Conservation (phyloP, 1,284 basidiomycete genomes). For the Vanrija humicola region DNA sequence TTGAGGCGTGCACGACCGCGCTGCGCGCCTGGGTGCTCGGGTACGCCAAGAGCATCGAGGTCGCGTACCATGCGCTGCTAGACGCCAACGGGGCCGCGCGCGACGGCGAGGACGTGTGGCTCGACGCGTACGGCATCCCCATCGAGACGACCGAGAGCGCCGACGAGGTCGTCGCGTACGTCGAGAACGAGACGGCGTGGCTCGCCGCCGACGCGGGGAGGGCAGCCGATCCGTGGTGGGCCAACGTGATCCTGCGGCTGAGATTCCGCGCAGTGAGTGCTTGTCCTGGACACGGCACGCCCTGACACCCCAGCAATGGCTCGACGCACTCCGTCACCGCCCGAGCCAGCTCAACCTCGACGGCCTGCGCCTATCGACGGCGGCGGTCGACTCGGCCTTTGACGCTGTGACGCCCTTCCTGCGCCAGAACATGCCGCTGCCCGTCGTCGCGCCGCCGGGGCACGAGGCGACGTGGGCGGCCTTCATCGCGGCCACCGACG, state of each 20-base stretch:
- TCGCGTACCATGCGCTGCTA: slow-evolving; percentile 73
- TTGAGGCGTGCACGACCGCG: slow-evolving; percentile 62
- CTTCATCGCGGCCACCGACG: slow-evolving; percentile 39
- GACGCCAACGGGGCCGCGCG: slow-evolving; percentile 60
- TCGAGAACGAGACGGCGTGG: slow-evolving; percentile 60
- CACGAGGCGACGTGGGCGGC: slow-evolving; percentile 57
- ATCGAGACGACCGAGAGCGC: slow-evolving; percentile 68
- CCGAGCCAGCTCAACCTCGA: background rate
- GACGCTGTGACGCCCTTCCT: slow-evolving; percentile 61
- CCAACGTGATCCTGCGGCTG: slow-evolving; percentile 6
- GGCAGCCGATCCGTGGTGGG: slow-evolving; percentile 1
- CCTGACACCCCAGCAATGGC: background rate
- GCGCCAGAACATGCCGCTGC: slow-evolving; percentile 68
- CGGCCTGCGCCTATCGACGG: background rate
- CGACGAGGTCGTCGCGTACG: slow-evolving; percentile 56
- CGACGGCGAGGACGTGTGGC: slow-evolving; percentile 85
- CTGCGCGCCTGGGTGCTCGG: slow-evolving; percentile 68
- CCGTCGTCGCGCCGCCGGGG: slow-evolving; percentile 57
- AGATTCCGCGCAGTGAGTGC: slow-evolving; percentile 2
- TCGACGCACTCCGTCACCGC: background rate
- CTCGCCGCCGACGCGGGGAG: slow-evolving; percentile 32
- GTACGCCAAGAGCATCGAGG: slow-evolving; percentile 74
- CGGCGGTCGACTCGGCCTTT: slow-evolving; percentile 39
- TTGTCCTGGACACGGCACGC: background rate
- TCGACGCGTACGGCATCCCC: slow-evolving; percentile 77